A percentile compares a stretch with the other conserved stretches of the same genome.
These are phyloP conservation scores for Pythium aquatile DNA, from an alignment of 352 stramenopile species.

Conservation along the genomic window DNA sequence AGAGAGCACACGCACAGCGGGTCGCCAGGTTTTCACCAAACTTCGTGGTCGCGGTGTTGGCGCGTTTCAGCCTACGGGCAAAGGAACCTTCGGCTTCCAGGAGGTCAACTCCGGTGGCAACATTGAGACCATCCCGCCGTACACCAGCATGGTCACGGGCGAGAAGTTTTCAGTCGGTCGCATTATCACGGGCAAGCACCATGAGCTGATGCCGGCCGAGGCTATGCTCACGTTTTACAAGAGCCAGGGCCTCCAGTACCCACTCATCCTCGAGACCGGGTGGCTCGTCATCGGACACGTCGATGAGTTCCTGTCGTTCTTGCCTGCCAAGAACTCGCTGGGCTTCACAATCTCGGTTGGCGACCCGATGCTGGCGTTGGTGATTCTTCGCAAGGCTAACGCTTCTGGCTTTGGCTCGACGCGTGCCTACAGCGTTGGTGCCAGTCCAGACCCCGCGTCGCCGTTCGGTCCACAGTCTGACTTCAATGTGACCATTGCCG, in stretches of 20 bases:
- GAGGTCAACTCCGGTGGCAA: slow-evolving; percentile 21
- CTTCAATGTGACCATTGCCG: slow-evolving; percentile 12
- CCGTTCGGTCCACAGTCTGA: not conserved
- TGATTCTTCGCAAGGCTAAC: slow-evolving; percentile 8
- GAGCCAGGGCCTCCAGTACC: slow-evolving; percentile 13
- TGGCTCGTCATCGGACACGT: slow-evolving; percentile 22
- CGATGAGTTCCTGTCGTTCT: slow-evolving; percentile 20
- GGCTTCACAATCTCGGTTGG: slow-evolving; percentile 10
- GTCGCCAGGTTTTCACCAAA: slow-evolving; percentile 19
- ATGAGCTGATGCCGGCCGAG: slow-evolving; percentile 6
- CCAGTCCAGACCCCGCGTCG: not conserved
- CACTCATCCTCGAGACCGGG: slow-evolving; percentile 15
- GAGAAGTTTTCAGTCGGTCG: slow-evolving; percentile 8
- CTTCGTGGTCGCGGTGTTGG: slow-evolving; percentile 9
- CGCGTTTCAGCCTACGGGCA: slow-evolving; percentile 11
- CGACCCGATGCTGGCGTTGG: slow-evolving; percentile 2
- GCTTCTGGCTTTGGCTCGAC: slow-evolving; percentile 6
- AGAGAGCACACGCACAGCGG: slow-evolving; percentile 11
- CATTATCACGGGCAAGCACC: slow-evolving; percentile 20
- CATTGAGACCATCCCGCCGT: slow-evolving; percentile 20
- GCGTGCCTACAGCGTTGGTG: slow-evolving; percentile 3
- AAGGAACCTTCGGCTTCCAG: slow-evolving; percentile 19
- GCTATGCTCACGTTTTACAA: slow-evolving; percentile 16
- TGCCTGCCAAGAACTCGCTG: slow-evolving; percentile 18
- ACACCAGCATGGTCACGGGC: slow-evolving; percentile 12